Evolutionary conservation across 352 stramenopile species (phyloP).

Genomic region (Phytophthora meadii): DNA sequence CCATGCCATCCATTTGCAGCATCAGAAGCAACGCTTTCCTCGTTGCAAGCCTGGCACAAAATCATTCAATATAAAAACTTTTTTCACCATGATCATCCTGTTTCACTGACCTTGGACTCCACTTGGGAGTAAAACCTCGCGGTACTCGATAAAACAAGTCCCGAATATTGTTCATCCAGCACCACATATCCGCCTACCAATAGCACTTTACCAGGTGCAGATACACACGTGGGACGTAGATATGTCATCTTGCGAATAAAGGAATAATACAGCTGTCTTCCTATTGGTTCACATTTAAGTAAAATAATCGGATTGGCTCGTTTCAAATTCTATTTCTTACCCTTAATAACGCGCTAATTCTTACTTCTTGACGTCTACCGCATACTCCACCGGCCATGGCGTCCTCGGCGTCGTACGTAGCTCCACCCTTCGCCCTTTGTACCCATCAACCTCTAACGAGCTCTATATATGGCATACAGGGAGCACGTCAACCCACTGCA

Average conservation of each 20-base stretch:
- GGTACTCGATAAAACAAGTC: slow-evolving; percentile 92
- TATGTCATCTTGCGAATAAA: slow-evolving; percentile 10
- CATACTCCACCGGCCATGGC: slow-evolving; percentile 24
- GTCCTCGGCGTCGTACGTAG: slow-evolving; percentile 38
- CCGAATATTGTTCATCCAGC: slow-evolving; percentile 90
- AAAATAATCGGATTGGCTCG: slow-evolving; percentile 21
- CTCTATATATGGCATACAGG: slow-evolving; percentile 18
- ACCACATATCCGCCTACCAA: slow-evolving; percentile 97
- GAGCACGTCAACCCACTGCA: slow-evolving; percentile 49
- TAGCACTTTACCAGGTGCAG: slow-evolving; percentile 96
- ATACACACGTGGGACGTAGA: slow-evolving; percentile 63
- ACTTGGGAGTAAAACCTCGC: slow-evolving; percentile 95
- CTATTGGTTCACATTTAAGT: slow-evolving; percentile 16
- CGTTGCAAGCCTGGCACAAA: slow-evolving; percentile 11
- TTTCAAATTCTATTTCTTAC: slow-evolving; percentile 11
- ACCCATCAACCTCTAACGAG: slow-evolving; percentile 9
- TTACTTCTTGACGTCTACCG: slow-evolving; percentile 6
- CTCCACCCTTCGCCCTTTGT: not conserved
- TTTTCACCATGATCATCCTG: not conserved
- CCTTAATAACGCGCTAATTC: slow-evolving; percentile 26
- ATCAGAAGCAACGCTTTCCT: not conserved
- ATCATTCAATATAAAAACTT: not conserved
- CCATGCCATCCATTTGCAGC: slow-evolving; percentile 11
- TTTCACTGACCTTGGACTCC: slow-evolving; percentile 15
- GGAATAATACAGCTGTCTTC: not conserved